phyloP scores from a whole-genome alignment of 2,329 filamentous ascomycete species.

The Uncinocarpus reesii region DNA sequence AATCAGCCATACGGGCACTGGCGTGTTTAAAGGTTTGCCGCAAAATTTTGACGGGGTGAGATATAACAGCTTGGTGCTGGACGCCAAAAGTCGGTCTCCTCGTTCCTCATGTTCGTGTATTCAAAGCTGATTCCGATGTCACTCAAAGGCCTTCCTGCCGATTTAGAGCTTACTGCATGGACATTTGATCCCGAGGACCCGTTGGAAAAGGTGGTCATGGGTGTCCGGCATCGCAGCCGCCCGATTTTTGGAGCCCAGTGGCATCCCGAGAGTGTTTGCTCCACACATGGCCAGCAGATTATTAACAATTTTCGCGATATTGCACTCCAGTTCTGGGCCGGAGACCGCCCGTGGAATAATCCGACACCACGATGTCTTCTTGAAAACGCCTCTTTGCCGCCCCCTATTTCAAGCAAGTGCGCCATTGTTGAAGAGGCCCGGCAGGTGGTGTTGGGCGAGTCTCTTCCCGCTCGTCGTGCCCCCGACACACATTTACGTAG shows the following conservation, averaged over 20 bases:
- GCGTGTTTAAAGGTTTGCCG: constrained; percentile 55
- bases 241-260: constrained; percentile 16
- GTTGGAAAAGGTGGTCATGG: constrained; percentile 13
- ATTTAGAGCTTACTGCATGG: constrained; percentile 14
- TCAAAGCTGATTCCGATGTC: background rate
- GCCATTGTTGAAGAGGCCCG: constrained; percentile 12
- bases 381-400: constrained; percentile 9
- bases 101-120: background rate
- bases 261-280: constrained; percentile 17
- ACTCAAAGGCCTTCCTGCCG: constrained; percentile 11
- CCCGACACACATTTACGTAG: background rate
- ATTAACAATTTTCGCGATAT: constrained; percentile 14
- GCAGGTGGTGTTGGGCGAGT: constrained; percentile 3
- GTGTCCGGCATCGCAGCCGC: constrained; percentile 13
- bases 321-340: constrained; percentile 11
- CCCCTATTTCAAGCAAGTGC: constrained; percentile 10
- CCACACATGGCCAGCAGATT: constrained; percentile 15
- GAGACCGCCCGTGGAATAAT: background rate
- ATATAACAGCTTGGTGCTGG: constrained; percentile 16
- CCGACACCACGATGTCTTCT: background rate
- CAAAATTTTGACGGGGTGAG: constrained; percentile 15
- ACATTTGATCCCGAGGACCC: constrained; percentile 15
- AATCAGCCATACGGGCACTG: constrained; percentile 50
- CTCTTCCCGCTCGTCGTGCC: background rate
- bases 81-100: constrained; percentile 9